A percentile compares a stretch with the other conserved stretches of the same genome.
Evolutionary conservation across 2,329 filamentous ascomycete genomes (phyloP).

Genomic region (Penicillium aurantiogriseum): DNA sequence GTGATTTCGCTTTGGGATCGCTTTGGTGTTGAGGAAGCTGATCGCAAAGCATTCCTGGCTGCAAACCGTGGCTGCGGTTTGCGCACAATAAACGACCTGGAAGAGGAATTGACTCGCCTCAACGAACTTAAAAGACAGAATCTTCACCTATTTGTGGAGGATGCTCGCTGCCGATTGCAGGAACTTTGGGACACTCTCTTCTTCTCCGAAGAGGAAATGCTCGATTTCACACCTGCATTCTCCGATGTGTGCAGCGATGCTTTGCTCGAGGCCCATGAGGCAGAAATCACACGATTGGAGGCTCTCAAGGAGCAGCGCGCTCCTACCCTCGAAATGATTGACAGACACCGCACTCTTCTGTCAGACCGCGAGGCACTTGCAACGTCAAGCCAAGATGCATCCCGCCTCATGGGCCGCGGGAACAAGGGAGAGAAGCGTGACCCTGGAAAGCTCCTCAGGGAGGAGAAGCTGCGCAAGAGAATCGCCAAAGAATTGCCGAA

Average conservation of each 20-base stretch:
- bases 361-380: constrained; percentile 82
- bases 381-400: constrained; percentile 92
- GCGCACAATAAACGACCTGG: constrained; percentile 90
- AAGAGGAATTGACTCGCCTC: constrained; percentile 80
- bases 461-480: constrained; percentile 98
- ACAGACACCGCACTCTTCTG: constrained; percentile 77
- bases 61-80: constrained; percentile 87
- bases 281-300: constrained; percentile 80
- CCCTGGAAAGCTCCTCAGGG: constrained; percentile 85
- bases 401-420: constrained; percentile 84
- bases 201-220: constrained; percentile 97
- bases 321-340: constrained; percentile 77
- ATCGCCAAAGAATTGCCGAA: constrained; percentile 96
- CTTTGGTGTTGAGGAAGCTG: constrained; percentile 75
- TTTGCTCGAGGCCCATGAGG: constrained; percentile 88
- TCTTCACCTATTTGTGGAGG: constrained; percentile 91
- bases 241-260: constrained; percentile 97
- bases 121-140: constrained; percentile 96
- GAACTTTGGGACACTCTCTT: constrained; percentile 93
- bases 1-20: constrained; percentile 91
- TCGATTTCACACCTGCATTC: constrained; percentile 95
- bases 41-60: constrained; percentile 81
- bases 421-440: constrained; percentile 93
- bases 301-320: constrained; percentile 80
- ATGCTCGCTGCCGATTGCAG: constrained; percentile 84